Conservation (phyloP, 768 basidiomycete species). For the Mycena galericulata region DNA sequence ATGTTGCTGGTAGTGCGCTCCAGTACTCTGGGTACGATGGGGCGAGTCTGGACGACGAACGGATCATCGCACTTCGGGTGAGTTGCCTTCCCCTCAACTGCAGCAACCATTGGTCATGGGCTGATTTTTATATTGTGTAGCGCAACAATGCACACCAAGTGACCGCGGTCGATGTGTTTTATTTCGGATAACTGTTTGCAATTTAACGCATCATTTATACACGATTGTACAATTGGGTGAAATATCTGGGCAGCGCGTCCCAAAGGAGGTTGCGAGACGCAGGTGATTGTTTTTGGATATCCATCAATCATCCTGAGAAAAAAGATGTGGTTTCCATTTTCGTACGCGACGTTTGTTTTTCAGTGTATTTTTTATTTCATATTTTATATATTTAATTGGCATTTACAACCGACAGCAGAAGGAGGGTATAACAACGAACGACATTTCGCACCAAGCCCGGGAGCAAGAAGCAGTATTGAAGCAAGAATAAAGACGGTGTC, state of each 20-base stretch:
- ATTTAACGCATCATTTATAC: neutral
- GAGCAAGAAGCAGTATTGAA: constrained; percentile 17
- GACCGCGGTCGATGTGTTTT: constrained; percentile 22
- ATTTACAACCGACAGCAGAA: constrained; percentile 1
- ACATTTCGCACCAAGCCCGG: constrained; percentile 15
- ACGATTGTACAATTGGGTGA: no score
- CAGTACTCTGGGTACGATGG: constrained; percentile 2
- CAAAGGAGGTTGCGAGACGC: no score
- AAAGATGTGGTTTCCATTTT: no score
- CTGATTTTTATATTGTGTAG: no score
- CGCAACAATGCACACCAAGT: no score
- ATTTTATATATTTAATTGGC: neutral
- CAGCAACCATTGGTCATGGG: no score
- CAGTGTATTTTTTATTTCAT: neutral
- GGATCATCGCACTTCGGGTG: constrained; percentile 29
- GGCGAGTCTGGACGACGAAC: constrained; percentile 29
- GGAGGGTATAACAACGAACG: constrained; percentile 35
- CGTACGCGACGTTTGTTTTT: constrained; percentile 1
- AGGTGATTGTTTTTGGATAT: no score
- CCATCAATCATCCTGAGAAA: no score
- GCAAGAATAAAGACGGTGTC: constrained; percentile 29
- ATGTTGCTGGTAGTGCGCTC: neutral
- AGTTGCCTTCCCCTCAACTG: neutral
- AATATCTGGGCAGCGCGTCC: no score
- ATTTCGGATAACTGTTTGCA: constrained; percentile 23